Percentiles rank a stretch among this genome's conserved stretches.
Evolutionary conservation across 1,139 yeast species (phyloP).

Genomic region (Ashbya aceris): DNA sequence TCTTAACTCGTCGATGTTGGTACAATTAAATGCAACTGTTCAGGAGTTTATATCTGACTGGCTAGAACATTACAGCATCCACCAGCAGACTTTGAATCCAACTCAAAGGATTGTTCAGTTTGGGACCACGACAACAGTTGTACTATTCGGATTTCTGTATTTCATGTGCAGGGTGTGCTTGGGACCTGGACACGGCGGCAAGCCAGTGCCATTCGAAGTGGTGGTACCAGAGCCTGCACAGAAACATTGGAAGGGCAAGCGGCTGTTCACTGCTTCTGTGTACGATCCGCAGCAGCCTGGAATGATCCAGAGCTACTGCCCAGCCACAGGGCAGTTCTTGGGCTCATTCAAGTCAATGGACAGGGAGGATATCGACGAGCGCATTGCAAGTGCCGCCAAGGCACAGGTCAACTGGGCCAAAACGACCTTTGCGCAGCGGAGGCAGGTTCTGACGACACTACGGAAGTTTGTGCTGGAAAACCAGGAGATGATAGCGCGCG

Average conservation of each 20-base stretch:
- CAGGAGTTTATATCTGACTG: conserved; percentile 21
- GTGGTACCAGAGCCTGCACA: conserved; percentile 75
- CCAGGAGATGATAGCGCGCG: conserved; percentile 79
- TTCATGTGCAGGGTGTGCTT: conserved; percentile 17
- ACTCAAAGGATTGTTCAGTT: conserved; percentile 12
- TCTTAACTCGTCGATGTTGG: conserved; percentile 21
- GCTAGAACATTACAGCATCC: conserved; percentile 14
- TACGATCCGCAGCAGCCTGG: conserved; percentile 46
- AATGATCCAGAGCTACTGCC: conserved; percentile 77
- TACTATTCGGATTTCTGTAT: conserved; percentile 15
- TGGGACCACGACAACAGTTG: conserved; percentile 15
- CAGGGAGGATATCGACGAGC: conserved; percentile 57
- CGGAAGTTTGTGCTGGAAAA: conserved; percentile 64
- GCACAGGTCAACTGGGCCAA: conserved; percentile 54
- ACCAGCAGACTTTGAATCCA: conserved; percentile 11
- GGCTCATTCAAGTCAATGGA: conserved; percentile 62
- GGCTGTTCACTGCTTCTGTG: conserved; percentile 47
- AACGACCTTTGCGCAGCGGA: conserved; percentile 53
- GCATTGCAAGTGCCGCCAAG: conserved; percentile 43
- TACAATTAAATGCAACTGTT: conserved; percentile 22
- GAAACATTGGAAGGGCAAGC: conserved; percentile 87
- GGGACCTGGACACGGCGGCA: conserved; percentile 22
- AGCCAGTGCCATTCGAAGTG: conserved; percentile 41
- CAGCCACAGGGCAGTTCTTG: conserved; percentile 86
- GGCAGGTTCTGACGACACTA: conserved; percentile 62